Base-by-base conservation (phyloP, 2,329 filamentous ascomycete species). In the Acrodontium crateriforme region DNA sequence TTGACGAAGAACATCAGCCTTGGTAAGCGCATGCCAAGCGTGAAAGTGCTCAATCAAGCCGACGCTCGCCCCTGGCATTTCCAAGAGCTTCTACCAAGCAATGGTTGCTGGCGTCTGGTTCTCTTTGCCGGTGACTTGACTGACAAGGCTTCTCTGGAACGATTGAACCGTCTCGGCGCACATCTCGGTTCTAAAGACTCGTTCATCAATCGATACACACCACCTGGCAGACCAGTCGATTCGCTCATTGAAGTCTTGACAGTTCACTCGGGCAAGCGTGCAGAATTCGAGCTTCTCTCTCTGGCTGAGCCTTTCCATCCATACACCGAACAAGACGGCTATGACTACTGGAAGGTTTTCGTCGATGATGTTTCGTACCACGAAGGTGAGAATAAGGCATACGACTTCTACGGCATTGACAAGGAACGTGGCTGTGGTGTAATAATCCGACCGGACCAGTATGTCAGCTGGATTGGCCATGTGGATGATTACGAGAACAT, bases 371-470 rank as follows among this genome's bases (percentile, higher is more conserved):
- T 48, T 36, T 57, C 56, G 6, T 54, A 54, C 43, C 40, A 40
- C 3, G 50, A 45, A 32, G 58, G 53, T 1, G 39, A 35, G 35
- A 44, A 44, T 3, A 48, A 60, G 30, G 55, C 60, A 13, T 67
- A 78, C 41, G 54, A 63, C 31, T 61, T 60, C 3, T 75, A 73
- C 32, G 75, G 72, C 0, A 57, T 82, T 2, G 60, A 71, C 37
- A 46, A 39, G 11, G 54, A 64, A 29, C 50, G 52, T 12, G 75
- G 76, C 0, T 71, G 68, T 35, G 53, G 72, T 3, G 64, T 78
- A 1, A 54, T 74, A 2, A 55, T 74, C 2, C 52, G 78, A 26
- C 78, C 77, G 2, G 78, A 82, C 55, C 72, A 77, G 45, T 74
- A 81, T 49, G 65, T 80, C 20, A 45, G 46, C 41, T 29, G 42